These are phyloP conservation scores for Zalaria obscura DNA, from an alignment of 2,329 filamentous ascomycete species.

Conservation along the genomic window DNA sequence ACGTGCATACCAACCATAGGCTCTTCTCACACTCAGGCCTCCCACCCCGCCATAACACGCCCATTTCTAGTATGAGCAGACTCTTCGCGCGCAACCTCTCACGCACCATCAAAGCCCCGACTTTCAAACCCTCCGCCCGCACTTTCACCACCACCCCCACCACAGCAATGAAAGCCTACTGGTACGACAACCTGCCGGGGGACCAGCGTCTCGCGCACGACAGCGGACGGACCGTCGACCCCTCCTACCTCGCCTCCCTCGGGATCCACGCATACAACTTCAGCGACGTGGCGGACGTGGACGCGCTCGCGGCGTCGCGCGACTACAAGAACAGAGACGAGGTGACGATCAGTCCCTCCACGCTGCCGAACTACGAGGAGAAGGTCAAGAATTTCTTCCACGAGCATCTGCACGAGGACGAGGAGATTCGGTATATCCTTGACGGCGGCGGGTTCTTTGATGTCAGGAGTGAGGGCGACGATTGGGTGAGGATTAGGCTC, in stretches of 20 bases:
- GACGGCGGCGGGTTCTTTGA: conserved; percentile 88
- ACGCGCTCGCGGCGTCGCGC: conserved; percentile 59
- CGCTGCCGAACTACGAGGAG: conserved; percentile 77
- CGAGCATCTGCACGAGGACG: conserved; percentile 95
- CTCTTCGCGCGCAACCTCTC: neutral
- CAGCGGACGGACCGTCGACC: conserved; percentile 56
- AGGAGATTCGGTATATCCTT: conserved; percentile 91
- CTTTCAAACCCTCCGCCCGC: neutral
- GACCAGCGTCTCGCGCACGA: conserved; percentile 89
- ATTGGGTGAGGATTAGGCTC: conserved; percentile 77
- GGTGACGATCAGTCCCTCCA: conserved; percentile 72
- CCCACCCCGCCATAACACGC: too few species aligned
- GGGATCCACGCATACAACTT: conserved; percentile 70
- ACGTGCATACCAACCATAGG: too few species aligned
- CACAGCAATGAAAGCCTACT: conserved; percentile 54
- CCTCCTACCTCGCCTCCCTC: conserved; percentile 53
- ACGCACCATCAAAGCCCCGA: neutral
- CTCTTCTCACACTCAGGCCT: too few species aligned
- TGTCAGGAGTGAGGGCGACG: conserved; percentile 66
- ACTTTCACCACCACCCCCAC: conserved; percentile 1
- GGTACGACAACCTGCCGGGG: conserved; percentile 56
- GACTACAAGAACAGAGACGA: conserved; percentile 92
- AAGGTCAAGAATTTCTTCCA: conserved; percentile 91
- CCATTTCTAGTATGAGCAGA: too few species aligned
- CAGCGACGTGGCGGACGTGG: conserved; percentile 49